These are phyloP conservation scores for Suillus bovinus DNA, from an alignment of 768 basidiomycete species.

Conservation along the genomic window DNA sequence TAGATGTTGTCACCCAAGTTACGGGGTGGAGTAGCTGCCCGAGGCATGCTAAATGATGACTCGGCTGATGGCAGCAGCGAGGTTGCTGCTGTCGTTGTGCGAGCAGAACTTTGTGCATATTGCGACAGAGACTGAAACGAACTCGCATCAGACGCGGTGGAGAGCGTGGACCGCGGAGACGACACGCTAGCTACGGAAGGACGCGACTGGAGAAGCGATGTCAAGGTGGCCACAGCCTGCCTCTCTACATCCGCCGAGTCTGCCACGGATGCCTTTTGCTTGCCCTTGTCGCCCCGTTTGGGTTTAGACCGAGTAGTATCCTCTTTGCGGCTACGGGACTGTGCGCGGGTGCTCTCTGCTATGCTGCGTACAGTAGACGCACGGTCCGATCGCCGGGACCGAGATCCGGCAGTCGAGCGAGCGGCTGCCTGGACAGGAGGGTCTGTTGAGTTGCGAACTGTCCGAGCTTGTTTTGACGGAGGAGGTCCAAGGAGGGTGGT, in stretches of 20 bases:
- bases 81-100: slow-evolving; percentile 45
- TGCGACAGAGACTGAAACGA: slow-evolving; percentile 64
- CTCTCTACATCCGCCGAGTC: slow-evolving; percentile 59
- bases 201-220: slow-evolving; percentile 65
- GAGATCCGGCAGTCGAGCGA: slow-evolving; percentile 36
- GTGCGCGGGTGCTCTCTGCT: slow-evolving; percentile 47
- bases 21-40: slow-evolving; percentile 39
- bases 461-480: slow-evolving; percentile 73
- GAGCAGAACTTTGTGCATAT: slow-evolving; percentile 66
- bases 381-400: slow-evolving; percentile 17
- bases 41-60: slow-evolving; percentile 36
- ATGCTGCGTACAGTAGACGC: slow-evolving; percentile 39
- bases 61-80: slow-evolving; percentile 42
- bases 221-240: slow-evolving; percentile 82
- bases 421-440: slow-evolving; percentile 59
- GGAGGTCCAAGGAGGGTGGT: slow-evolving; percentile 76
- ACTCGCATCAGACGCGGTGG: slow-evolving; percentile 65
- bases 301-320: slow-evolving; percentile 37
- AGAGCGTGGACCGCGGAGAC: slow-evolving; percentile 71
- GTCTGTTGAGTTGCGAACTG: slow-evolving; percentile 73
- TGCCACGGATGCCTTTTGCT: slow-evolving; percentile 42
- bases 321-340: slow-evolving; percentile 43
- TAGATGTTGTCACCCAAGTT: slow-evolving; percentile 33
- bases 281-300: slow-evolving; percentile 46
- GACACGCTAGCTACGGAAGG: slow-evolving; percentile 62